Evolutionary conservation across 2,329 filamentous ascomycete species (phyloP).

Genomic region (Myriosclerotinia duriaeana): DNA sequence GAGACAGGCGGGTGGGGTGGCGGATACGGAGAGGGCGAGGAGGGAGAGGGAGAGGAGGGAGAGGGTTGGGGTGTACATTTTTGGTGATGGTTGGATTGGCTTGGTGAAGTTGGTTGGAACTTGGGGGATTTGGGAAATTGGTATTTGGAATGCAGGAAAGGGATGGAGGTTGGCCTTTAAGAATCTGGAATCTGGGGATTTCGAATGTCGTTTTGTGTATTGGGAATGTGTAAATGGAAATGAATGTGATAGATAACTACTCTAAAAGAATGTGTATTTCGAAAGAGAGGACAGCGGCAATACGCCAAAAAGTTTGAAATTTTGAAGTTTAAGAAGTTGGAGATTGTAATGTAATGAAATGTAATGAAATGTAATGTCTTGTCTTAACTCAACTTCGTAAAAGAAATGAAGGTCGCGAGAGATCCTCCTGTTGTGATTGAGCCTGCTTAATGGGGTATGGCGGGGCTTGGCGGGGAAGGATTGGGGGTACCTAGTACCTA

Average conservation of each 20-base stretch:
- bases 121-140: neutral
- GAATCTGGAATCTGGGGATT: neutral
- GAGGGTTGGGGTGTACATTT: conserved; percentile 32
- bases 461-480: conserved; percentile 8
- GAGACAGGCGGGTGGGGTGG: conserved; percentile 37
- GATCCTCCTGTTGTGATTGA: conserved; percentile 11
- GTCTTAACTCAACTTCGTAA: neutral
- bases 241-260: no score
- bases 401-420: conserved; percentile 9
- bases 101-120: no score
- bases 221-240: no score
- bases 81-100: conserved; percentile 1
- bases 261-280: neutral
- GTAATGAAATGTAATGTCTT: neutral
- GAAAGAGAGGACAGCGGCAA: conserved; percentile 22
- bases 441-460: conserved; percentile 11
- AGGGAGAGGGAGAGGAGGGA: conserved; percentile 25
- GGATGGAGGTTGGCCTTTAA: neutral
- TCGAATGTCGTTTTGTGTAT: no score
- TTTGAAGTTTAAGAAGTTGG: neutral
- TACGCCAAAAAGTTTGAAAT: conserved; percentile 1
- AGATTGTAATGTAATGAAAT: neutral
- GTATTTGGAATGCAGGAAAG: neutral
- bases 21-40: conserved; percentile 27
- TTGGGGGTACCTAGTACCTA: neutral